Evolutionary conservation across 1,284 basidiomycete genomes (phyloP), one percentile per base, ranked within the genome.

Genomic region (Chondrostereum purpureum): DNA sequence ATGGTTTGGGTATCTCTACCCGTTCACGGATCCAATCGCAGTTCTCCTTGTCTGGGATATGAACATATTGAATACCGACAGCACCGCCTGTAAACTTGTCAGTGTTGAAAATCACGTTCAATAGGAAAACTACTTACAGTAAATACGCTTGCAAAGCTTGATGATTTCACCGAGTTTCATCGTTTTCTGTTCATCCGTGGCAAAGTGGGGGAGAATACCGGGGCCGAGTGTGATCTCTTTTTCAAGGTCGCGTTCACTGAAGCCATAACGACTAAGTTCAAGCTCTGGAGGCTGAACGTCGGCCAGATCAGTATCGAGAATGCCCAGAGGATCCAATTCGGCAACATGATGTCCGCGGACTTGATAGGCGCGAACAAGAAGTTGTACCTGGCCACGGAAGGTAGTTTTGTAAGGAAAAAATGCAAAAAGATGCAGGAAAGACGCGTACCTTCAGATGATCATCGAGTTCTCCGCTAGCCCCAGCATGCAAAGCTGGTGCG

Each of bases 1-100:
- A 98, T n/a, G 95, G 95, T 57, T 90, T 85, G 3, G 96, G 96
- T 17, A 89, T 87, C 68, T 99, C 96, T 46, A 99, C 78, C 52
- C 96, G 90, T 65, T 94, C 91, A 54, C 96, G 81, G 57, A 99
- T 93, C 96, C 96, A 99, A 69, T 99, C 94, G 62, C 96, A 99
- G 66, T 98, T 91, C 56, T 94, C 92, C 70, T 95, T 92, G 75
- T 97, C 92, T 33, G 94, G 91, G 52, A 99, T 98, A 69, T 99
- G 96, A 43, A 98, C 81, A 67, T 99, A 99, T 64, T 99, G 95
- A 46, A 94, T 84, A 55, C 96, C 96, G 55, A 99, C 80, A 57
- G 88, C 86, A 53, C 92, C 88, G 60, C 90, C 92, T 95, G 54
- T 2, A 50, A 38, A 49, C 33, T 42, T 8, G n/a, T 41, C 21